A percentile compares a stretch with the other conserved stretches of the same genome.
Evolutionary conservation across 2,329 filamentous ascomycete genomes (phyloP).

Genomic region (Conoideocrella luteorostrata): DNA sequence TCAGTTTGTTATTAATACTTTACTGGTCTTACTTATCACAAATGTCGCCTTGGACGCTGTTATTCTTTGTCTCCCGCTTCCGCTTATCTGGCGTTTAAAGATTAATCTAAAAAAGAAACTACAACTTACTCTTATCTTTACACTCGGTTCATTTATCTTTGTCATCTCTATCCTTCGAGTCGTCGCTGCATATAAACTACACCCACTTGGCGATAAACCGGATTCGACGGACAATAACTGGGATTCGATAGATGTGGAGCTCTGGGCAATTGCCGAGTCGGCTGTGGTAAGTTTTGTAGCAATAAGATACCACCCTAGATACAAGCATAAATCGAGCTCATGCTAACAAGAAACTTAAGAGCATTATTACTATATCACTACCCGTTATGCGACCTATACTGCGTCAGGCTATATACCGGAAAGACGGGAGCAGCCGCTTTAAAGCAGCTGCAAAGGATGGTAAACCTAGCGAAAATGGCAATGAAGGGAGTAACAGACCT

Average conservation of each 20-base stretch:
- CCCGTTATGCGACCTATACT: not conserved
- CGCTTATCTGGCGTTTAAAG: not conserved
- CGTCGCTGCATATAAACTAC: not conserved
- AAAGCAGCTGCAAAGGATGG: not conserved
- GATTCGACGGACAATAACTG: too few species aligned
- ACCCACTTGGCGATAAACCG: not conserved
- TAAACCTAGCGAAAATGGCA: too few species aligned
- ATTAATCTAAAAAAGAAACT: not conserved
- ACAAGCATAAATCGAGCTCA: too few species aligned
- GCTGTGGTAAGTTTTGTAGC: not conserved
- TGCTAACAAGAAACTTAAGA: not conserved
- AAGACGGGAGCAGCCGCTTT: not conserved
- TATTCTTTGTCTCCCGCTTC: not conserved
- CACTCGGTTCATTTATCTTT: not conserved
- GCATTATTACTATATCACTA: not conserved
- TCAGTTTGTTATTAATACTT: not conserved
- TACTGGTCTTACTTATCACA: not conserved
- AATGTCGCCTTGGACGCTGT: not conserved
- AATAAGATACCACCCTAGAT: too few species aligned
- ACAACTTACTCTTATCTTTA: not conserved
- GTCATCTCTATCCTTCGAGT: not conserved
- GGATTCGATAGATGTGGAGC: not conserved
- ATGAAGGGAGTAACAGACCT: too few species aligned
- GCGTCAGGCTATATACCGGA: not conserved
- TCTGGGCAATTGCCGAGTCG: not conserved